These are phyloP conservation scores for Cytospora piceae DNA, from an alignment of 2,329 filamentous ascomycete genomes.

Conservation along the genomic window DNA sequence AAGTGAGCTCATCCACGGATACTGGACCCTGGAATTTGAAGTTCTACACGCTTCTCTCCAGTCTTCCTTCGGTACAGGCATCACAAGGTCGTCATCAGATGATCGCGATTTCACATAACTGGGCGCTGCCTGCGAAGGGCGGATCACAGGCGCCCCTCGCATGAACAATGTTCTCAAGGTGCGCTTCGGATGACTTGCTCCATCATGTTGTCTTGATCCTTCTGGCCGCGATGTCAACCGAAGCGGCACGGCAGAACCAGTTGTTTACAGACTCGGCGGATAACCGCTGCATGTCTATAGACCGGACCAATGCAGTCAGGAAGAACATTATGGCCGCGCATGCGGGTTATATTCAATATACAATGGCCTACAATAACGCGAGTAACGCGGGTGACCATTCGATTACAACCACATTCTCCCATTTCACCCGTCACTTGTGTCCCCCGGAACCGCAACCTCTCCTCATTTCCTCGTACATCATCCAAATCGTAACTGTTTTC, in stretches of 20 bases:
- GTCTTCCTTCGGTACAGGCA: not conserved
- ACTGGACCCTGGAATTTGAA: constrained; percentile 10
- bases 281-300: too few species aligned
- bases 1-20: constrained; percentile 4
- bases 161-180: not conserved
- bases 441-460: not conserved
- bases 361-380: not conserved
- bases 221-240: not conserved
- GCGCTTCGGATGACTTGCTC: too few species aligned
- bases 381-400: not conserved
- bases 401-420: not conserved
- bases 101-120: constrained; percentile 1
- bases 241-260: not conserved
- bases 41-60: constrained; percentile 20
- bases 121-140: not conserved
- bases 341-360: not conserved
- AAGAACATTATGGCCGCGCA: too few species aligned
- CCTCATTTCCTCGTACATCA: not conserved
- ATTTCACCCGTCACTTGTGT: not conserved
- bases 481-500: not conserved
- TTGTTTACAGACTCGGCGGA: too few species aligned
- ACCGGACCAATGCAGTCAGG: too few species aligned
- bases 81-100: constrained; percentile 18
- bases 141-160: constrained; percentile 2
- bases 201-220: not conserved